Evolutionary conservation across 2,329 filamentous ascomycete species (phyloP).

Genomic region (Trichoderma afroharzianum): DNA sequence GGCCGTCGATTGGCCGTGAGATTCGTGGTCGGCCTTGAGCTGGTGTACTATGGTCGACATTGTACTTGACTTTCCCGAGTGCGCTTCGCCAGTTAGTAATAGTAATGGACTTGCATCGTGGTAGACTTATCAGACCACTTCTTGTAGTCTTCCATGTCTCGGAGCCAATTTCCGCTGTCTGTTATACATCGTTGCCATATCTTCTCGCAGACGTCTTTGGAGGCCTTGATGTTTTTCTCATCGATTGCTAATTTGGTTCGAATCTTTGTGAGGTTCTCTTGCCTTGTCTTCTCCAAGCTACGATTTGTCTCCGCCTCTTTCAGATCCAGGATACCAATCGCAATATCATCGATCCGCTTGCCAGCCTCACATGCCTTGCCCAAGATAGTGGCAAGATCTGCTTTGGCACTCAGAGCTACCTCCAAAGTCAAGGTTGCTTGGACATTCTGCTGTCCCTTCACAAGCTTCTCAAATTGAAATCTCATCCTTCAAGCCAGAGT

Average conservation of each 20-base stretch:
- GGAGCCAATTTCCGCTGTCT: not conserved
- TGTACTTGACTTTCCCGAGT: not conserved
- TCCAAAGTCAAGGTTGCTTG: not conserved
- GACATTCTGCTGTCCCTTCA: not conserved
- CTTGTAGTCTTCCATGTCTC: not conserved
- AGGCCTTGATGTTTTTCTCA: not conserved
- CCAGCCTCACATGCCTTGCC: not conserved
- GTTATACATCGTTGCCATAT: not conserved
- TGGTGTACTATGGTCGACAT: not conserved
- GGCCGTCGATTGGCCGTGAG: not conserved
- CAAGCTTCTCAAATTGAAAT: not conserved
- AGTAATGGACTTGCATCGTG: not conserved
- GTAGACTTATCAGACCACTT: not conserved
- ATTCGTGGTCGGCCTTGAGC: not conserved
- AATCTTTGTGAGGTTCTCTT: not conserved
- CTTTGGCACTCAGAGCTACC: not conserved
- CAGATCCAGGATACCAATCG: not conserved
- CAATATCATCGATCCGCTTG: not conserved
- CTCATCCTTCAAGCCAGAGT: not conserved
- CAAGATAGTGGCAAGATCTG: not conserved
- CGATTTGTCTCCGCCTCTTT: not conserved
- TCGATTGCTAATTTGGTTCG: not conserved
- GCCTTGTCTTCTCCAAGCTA: not conserved
- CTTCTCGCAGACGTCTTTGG: not conserved
- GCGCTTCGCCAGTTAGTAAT: not conserved